Percentiles rank a stretch among this genome's conserved stretches.
phyloP scores from a whole-genome alignment of 768 basidiomycete genomes.

The Rhodocollybia butyracea region DNA sequence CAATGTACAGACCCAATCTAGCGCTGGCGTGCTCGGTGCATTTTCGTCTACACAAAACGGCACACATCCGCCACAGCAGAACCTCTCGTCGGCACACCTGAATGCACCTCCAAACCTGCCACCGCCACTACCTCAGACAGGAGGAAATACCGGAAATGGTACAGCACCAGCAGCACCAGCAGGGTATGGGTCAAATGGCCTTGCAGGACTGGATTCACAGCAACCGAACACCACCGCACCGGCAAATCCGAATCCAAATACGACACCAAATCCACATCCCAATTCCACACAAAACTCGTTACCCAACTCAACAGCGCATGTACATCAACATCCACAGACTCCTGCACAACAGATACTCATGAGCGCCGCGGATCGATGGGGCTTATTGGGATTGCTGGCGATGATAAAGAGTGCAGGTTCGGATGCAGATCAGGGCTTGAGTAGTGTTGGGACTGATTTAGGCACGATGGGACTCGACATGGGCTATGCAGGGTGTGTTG shows the following conservation, averaged over 20 bases:
- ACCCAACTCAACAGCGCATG: constrained; percentile 30
- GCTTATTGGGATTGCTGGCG: constrained; percentile 79
- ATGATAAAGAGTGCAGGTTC: constrained; percentile 79
- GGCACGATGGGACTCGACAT: constrained; percentile 92
- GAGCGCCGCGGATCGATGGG: constrained; percentile 94
- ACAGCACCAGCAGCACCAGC: constrained; percentile 28
- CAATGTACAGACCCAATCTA: constrained; percentile 22
- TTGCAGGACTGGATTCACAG: constrained; percentile 21
- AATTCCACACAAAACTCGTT: constrained; percentile 21
- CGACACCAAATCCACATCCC: constrained; percentile 24
- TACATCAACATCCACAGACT: constrained; percentile 68
- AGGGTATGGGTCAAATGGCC: constrained; percentile 16
- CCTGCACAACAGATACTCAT: constrained; percentile 92
- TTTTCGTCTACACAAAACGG: constrained; percentile 38
- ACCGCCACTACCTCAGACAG: not conserved
- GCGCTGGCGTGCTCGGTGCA: constrained; percentile 5
- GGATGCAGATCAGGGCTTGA: constrained; percentile 78
- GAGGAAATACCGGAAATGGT: constrained; percentile 34
- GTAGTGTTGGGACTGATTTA: constrained; percentile 87
- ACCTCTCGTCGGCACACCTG: constrained; percentile 43
- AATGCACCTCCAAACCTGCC: constrained; percentile 48
- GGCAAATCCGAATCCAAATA: constrained; percentile 31
- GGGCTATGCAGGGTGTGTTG: constrained; percentile 72
- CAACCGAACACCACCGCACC: constrained; percentile 22
- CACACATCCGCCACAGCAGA: constrained; percentile 32